Evolutionary conservation across 148 eudicot genomes (phyloP), one percentile per base, ranked within the genome.

Genomic region (Pouteria glomerata): DNA sequence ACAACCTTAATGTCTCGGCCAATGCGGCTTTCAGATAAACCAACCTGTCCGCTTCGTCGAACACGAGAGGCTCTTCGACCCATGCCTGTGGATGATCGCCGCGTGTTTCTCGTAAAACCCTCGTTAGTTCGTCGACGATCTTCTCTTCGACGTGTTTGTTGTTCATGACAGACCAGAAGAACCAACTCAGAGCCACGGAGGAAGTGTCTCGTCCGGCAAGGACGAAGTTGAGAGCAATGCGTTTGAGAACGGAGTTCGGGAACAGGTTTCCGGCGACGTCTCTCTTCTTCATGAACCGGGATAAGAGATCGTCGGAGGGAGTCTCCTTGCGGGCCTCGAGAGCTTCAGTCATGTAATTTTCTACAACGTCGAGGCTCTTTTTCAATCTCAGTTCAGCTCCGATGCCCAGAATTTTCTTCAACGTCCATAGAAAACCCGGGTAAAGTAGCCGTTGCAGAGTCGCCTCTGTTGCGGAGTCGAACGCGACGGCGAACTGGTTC

Each of bases 121-220:
- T 69, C 2, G 85, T 62, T 56, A 92, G 34, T 51, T 92, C 97
- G 0, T 35, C 19, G 6, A 92, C 21, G 41, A 92, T 86, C 41
- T 84, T 90, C 0, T 74, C 50, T 34, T 92, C 97, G 12, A 90
- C 85, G 26, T 75, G 77, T 0, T 81, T 78, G 78, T 86, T 81
- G 52, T 88, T 88, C 91, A 92, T 92, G 26, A 92, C 89, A 4
- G 85, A 84, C 87, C 88, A 92, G 65, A 92, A 92, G 75, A 92
- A 92, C 97, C 97, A 92, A 53, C 91, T 88, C 14, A 89, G 80
- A 10, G 96, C 96, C 16, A 89, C 96, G 0, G 97, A 89, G 23
- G 96, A 89, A 4, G 97, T 89, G 80, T 92, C 97, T 4, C 97
- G 84, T 1, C 97, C 97, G 0, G 97, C 97, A 0, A 92, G 84